Evolutionary conservation across 768 basidiomycete species (phyloP).

Genomic region (Myochromella boudieri): DNA sequence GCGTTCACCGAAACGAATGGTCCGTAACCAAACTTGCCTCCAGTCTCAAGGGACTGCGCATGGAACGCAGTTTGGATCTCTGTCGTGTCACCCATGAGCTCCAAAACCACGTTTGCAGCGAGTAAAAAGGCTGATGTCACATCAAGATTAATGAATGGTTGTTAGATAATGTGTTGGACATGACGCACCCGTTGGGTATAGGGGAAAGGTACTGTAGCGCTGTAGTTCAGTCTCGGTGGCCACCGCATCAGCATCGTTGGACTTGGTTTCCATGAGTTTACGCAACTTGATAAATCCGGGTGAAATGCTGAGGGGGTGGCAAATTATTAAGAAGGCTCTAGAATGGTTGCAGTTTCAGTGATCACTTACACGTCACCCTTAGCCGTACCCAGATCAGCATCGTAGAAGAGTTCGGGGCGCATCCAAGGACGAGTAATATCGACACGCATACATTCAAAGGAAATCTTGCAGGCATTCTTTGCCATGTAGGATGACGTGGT

Average conservation of each 20-base stretch:
- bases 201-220: background rate
- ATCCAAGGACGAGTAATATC: background rate
- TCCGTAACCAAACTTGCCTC: slow-evolving; percentile 1
- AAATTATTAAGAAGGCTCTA: background rate
- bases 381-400: background rate
- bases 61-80: slow-evolving; percentile 1
- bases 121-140: background rate
- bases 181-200: background rate
- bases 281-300: background rate
- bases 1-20: slow-evolving; percentile 2
- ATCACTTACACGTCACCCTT: background rate
- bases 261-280: background rate
- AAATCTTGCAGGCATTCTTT: background rate
- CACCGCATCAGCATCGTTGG: background rate
- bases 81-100: slow-evolving; percentile 1
- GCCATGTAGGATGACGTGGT: background rate
- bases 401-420: background rate
- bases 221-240: background rate
- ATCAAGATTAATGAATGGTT: background rate
- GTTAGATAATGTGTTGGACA: background rate
- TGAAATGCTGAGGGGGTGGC: background rate
- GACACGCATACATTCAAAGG: background rate
- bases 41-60: background rate
- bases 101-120: slow-evolving; percentile 4
- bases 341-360: background rate